Conservation (phyloP, 768 basidiomycete genomes). For the Leccinum pellstonianum region DNA sequence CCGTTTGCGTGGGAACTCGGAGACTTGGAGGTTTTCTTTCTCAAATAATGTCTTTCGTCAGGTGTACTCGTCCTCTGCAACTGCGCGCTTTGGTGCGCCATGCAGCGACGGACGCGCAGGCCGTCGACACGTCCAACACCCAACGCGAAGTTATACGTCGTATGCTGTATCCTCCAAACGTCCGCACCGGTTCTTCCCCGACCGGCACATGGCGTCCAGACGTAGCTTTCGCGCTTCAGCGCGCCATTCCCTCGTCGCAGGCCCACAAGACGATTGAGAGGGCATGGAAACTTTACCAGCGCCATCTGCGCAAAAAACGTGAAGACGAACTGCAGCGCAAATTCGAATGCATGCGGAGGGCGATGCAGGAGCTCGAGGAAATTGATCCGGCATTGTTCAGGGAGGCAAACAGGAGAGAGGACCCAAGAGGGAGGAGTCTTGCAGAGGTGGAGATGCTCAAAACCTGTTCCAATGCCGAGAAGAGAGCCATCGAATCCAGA, state of each 20-base stretch:
- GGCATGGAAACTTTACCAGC: slow-evolving; percentile 81
- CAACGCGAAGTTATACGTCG: slow-evolving; percentile 73
- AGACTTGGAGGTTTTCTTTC: background rate
- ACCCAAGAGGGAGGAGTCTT: slow-evolving; percentile 61
- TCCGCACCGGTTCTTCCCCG: slow-evolving; percentile 69
- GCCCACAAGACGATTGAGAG: slow-evolving; percentile 91
- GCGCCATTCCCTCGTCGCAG: slow-evolving; percentile 84
- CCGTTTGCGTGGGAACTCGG: slow-evolving; percentile 27
- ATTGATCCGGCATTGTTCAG: slow-evolving; percentile 52
- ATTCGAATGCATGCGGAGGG: slow-evolving; percentile 75
- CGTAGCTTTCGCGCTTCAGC: slow-evolving; percentile 70
- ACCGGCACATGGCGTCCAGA: slow-evolving; percentile 84
- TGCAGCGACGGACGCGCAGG: slow-evolving; percentile 37
- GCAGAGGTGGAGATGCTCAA: slow-evolving; percentile 61
- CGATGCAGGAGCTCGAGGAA: slow-evolving; percentile 77
- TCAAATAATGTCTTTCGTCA: slow-evolving; percentile 43
- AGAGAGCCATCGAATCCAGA: slow-evolving; percentile 70
- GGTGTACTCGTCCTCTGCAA: slow-evolving; percentile 33
- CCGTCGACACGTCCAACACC: slow-evolving; percentile 45
- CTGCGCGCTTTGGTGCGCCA: slow-evolving; percentile 41
- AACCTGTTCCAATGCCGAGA: slow-evolving; percentile 61
- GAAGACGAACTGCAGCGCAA: slow-evolving; percentile 72
- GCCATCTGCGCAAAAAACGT: slow-evolving; percentile 69
- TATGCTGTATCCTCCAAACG: slow-evolving; percentile 75
- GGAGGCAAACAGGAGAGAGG: slow-evolving; percentile 73